Evolutionary conservation across 371 early-diverging fungal genomes (phyloP).

Genomic region (Parasitella parasitica): DNA sequence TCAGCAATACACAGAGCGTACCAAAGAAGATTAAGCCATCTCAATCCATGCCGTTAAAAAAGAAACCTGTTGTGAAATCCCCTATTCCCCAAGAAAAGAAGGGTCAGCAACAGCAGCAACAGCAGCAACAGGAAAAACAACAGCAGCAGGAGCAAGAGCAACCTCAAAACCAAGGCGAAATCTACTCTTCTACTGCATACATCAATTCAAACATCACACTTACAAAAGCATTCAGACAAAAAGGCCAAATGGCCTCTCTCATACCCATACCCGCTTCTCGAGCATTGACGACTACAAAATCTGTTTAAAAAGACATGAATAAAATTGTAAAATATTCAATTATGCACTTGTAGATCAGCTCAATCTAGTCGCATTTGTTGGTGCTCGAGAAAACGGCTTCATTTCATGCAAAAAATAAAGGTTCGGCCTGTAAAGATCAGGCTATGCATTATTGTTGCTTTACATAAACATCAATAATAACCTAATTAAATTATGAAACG

Average conservation of each 20-base stretch:
- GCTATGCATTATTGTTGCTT: too few relatives aligned
- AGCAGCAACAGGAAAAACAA: too few relatives aligned
- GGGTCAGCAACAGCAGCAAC: neutral
- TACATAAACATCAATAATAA: too few relatives aligned
- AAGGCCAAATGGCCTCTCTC: slow-evolving; percentile 17
- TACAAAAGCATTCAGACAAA: slow-evolving; percentile 18
- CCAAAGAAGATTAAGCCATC: slow-evolving; percentile 17
- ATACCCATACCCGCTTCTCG: slow-evolving; percentile 20
- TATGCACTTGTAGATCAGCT: too few relatives aligned
- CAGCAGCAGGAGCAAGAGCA: too few relatives aligned
- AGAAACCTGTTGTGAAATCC: slow-evolving; percentile 4
- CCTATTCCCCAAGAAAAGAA: neutral
- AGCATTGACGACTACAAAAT: slow-evolving; percentile 9
- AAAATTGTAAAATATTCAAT: too few relatives aligned
- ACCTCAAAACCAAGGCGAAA: neutral
- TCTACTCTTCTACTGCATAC: slow-evolving; percentile 16
- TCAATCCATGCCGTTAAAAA: slow-evolving; percentile 24
- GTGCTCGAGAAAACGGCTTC: too few relatives aligned
- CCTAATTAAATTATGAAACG: too few relatives aligned
- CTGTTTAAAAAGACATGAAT: slow-evolving; percentile 8
- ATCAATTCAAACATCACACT: slow-evolving; percentile 17
- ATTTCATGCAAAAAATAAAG: too few relatives aligned
- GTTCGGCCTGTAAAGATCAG: too few relatives aligned
- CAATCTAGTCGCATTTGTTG: too few relatives aligned
- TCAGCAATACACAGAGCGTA: neutral